phyloP scores from a whole-genome alignment of 2,329 filamentous ascomycete genomes.

The Aspergillus glaucus region DNA sequence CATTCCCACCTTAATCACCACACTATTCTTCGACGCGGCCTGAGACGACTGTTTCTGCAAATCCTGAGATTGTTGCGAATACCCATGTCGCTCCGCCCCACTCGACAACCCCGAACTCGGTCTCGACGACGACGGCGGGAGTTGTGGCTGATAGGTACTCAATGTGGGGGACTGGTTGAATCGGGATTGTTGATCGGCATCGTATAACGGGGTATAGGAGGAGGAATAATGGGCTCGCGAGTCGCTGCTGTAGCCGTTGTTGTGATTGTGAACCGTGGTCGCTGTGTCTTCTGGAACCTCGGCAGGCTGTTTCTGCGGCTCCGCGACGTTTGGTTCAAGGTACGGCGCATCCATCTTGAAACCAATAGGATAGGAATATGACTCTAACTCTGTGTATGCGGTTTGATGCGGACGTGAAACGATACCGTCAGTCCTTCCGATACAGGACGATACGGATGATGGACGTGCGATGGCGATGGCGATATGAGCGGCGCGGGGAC shows the following conservation, averaged over 20 bases:
- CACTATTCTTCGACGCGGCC: conserved; percentile 49
- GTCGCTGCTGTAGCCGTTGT: conserved; percentile 39
- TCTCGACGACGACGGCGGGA: conserved; percentile 32
- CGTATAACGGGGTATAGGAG: conserved; percentile 32
- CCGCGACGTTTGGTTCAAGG: conserved; percentile 11
- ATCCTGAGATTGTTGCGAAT: conserved; percentile 47
- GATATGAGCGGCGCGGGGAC: no score
- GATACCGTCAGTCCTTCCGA: no score
- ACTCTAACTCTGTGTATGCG: no score
- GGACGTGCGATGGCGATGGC: no score
- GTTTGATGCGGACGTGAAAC: no score
- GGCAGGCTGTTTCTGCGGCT: conserved; percentile 4
- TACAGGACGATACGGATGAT: no score
- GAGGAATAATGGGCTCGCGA: conserved; percentile 45
- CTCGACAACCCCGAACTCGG: conserved; percentile 48
- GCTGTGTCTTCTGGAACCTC: background rate
- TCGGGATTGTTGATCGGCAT: conserved; percentile 36
- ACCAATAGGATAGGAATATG: background rate
- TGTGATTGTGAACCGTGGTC: conserved; percentile 20
- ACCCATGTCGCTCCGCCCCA: conserved; percentile 38
- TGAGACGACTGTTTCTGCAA: conserved; percentile 39
- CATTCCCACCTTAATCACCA: conserved; percentile 99
- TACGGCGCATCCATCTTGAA: conserved; percentile 23
- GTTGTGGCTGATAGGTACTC: conserved; percentile 30
- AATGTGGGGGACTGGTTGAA: conserved; percentile 36